A percentile compares a stretch with the other conserved stretches of the same genome.
Evolutionary conservation across 2,329 filamentous ascomycete genomes (phyloP).

Genomic region (Nothophoma quercina): DNA sequence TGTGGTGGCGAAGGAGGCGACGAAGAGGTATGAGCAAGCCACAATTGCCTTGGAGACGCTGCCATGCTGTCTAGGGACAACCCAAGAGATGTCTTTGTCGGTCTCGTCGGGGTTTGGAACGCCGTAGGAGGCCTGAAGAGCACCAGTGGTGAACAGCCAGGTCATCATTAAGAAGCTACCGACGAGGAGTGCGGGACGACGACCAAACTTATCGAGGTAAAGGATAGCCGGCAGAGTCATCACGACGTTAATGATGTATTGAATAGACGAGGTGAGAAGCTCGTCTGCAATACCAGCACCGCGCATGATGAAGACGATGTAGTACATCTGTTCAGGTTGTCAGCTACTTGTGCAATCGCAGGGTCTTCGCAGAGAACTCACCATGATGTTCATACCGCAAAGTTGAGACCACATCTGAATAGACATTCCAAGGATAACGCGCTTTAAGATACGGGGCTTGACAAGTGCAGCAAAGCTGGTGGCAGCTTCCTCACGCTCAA

Average conservation of each 20-base stretch:
- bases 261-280: constrained; percentile 67
- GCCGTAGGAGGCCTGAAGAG: constrained; percentile 67
- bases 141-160: constrained; percentile 67
- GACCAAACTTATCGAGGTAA: constrained; percentile 66
- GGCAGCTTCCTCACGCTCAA: constrained; percentile 61
- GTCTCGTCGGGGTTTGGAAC: constrained; percentile 42
- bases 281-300: constrained; percentile 64
- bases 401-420: constrained; percentile 16
- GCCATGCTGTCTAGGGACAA: constrained; percentile 59
- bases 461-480: constrained; percentile 61
- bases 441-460: constrained; percentile 62
- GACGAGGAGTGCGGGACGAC: constrained; percentile 63
- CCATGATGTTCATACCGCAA: constrained; percentile 67
- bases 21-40: constrained; percentile 55
- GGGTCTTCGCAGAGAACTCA: too few species aligned
- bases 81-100: constrained; percentile 63
- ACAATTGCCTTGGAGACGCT: constrained; percentile 64
- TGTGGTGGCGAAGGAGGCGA: constrained; percentile 54
- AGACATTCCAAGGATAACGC: constrained; percentile 63
- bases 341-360: neutral
- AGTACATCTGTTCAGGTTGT: constrained; percentile 64
- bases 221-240: constrained; percentile 68
- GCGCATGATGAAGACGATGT: constrained; percentile 68
- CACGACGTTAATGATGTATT: constrained; percentile 70
- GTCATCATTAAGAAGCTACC: constrained; percentile 67